A percentile compares a stretch with the other conserved stretches of the same genome.
Conservation (phyloP, 2,329 filamentous ascomycete genomes). For the Plectosphaerella cucumerina region DNA sequence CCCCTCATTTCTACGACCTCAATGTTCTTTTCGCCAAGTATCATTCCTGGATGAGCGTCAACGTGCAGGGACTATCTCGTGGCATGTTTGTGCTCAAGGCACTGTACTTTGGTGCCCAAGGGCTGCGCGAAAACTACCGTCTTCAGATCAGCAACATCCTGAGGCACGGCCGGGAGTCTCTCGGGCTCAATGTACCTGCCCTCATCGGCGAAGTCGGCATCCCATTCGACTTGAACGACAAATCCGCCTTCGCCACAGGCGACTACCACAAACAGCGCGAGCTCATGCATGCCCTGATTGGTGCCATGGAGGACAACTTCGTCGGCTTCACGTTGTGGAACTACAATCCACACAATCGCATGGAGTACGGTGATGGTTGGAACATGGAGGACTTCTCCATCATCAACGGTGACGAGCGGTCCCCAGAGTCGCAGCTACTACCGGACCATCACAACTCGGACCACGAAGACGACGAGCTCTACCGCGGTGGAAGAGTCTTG, state of each 20-base stretch:
- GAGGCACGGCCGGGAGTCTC: constrained; percentile 23
- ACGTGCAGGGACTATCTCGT: constrained; percentile 34
- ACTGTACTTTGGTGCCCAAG: constrained; percentile 33
- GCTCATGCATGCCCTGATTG: constrained; percentile 32
- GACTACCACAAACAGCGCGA: constrained; percentile 33
- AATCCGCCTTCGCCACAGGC: constrained; percentile 29
- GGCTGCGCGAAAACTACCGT: constrained; percentile 32
- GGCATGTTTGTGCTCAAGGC: constrained; percentile 34
- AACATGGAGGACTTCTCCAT: constrained; percentile 39
- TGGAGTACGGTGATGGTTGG: constrained; percentile 36
- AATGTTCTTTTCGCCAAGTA: constrained; percentile 33
- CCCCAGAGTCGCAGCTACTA: constrained; percentile 17
- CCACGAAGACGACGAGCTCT: constrained; percentile 29
- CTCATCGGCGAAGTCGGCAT: constrained; percentile 37
- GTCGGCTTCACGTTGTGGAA: constrained; percentile 35
- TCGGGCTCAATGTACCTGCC: constrained; percentile 25
- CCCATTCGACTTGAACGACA: constrained; percentile 33
- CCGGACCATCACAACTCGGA: constrained; percentile 27
- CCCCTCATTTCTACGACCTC: constrained; percentile 38
- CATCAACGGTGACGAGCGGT: constrained; percentile 26
- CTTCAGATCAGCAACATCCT: constrained; percentile 31
- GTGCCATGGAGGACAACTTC: constrained; percentile 33
- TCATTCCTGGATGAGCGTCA: constrained; percentile 30
- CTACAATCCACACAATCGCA: constrained; percentile 32
- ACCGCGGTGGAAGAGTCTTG: constrained; percentile 30